Evolutionary conservation across 2,329 filamentous ascomycete genomes (phyloP).

Genomic region (Stylonectria norvegica): DNA sequence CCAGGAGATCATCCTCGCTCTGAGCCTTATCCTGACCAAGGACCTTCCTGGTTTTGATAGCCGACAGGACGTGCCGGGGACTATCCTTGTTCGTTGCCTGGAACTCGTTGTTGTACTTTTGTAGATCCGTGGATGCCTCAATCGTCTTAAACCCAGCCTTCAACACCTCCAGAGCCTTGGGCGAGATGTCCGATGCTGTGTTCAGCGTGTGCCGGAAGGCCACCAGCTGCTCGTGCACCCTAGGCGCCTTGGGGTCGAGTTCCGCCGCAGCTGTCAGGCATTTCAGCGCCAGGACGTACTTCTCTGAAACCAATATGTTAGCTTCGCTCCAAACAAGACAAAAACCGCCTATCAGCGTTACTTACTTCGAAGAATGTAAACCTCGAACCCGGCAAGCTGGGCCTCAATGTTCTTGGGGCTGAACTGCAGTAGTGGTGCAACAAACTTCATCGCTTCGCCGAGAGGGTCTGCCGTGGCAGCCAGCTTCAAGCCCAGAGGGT

Average conservation of each 20-base stretch:
- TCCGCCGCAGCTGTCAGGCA: slow-evolving; percentile 72
- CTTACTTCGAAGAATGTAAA: slow-evolving; percentile 80
- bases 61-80: slow-evolving; percentile 60
- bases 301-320: slow-evolving; percentile 52
- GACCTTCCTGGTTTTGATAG: slow-evolving; percentile 55
- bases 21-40: slow-evolving; percentile 56
- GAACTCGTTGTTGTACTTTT: slow-evolving; percentile 65
- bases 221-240: slow-evolving; percentile 70
- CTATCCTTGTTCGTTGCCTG: slow-evolving; percentile 59
- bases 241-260: slow-evolving; percentile 66
- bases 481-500: slow-evolving; percentile 78
- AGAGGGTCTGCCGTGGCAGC: slow-evolving; percentile 79
- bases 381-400: slow-evolving; percentile 85
- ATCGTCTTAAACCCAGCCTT: slow-evolving; percentile 63
- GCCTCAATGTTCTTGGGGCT: slow-evolving; percentile 77
- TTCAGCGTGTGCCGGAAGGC: slow-evolving; percentile 64
- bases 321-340: neutral
- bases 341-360: slow-evolving; percentile 17
- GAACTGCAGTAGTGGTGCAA: slow-evolving; percentile 76
- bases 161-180: slow-evolving; percentile 66
- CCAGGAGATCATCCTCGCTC: slow-evolving; percentile 60
- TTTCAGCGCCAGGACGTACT: slow-evolving; percentile 81
- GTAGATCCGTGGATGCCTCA: slow-evolving; percentile 55
- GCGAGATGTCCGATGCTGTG: slow-evolving; percentile 53
- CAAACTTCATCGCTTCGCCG: slow-evolving; percentile 81